Percentiles rank a stretch among this genome's conserved stretches.
These are phyloP conservation scores for Eleusine indica DNA, from an alignment of 176 grass and related monocot genomes.

Conservation along the genomic window DNA sequence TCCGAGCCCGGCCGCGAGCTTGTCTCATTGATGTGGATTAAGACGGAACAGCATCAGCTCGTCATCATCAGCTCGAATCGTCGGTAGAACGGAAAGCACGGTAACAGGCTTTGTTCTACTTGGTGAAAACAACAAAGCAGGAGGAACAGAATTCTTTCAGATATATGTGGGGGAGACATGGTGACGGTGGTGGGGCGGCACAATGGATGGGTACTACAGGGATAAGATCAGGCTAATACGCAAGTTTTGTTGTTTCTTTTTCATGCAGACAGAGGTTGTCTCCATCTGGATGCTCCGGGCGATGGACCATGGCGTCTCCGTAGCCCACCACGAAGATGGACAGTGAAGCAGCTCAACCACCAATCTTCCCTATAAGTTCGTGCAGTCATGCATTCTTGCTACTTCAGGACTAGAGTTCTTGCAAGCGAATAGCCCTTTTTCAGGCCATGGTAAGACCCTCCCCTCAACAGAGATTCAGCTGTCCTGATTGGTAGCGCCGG, in stretches of 20 bases:
- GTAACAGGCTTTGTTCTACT: too few relatives aligned
- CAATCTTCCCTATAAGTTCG: too few relatives aligned
- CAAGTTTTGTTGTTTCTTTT: background rate
- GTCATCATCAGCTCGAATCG: background rate
- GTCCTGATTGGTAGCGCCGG: background rate
- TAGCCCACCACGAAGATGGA: too few relatives aligned
- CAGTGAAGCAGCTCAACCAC: too few relatives aligned
- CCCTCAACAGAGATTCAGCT: background rate
- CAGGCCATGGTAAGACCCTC: background rate
- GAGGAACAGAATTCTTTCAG: background rate
- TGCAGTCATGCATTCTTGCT: too few relatives aligned
- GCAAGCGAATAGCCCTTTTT: background rate
- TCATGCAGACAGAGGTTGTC: background rate
- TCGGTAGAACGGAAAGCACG: background rate
- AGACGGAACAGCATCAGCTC: background rate
- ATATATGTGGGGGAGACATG: background rate
- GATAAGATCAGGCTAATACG: constrained; percentile 21
- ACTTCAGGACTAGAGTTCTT: background rate
- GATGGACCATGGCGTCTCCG: background rate
- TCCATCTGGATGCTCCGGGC: background rate
- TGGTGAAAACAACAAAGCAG: too few relatives aligned
- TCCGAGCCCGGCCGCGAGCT: background rate
- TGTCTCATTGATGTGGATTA: background rate
- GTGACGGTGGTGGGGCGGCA: background rate
- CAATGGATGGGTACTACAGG: background rate